These are phyloP conservation scores for Boletus vinaceobasis DNA, from an alignment of 768 basidiomycete genomes.

Conservation along the genomic window DNA sequence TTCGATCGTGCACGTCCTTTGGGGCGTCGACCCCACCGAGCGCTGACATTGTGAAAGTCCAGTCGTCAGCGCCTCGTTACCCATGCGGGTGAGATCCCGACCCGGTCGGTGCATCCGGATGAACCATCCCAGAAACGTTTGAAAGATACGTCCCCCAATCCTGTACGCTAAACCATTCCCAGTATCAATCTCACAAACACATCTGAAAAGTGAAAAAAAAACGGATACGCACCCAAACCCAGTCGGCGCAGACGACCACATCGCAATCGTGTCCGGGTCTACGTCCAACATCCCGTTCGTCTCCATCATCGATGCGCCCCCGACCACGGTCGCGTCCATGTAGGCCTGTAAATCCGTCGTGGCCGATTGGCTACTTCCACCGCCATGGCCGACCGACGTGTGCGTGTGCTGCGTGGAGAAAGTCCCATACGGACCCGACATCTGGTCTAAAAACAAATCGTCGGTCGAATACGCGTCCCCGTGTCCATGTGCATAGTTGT, in stretches of 20 bases:
- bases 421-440: constrained; percentile 9
- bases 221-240: constrained; percentile 53
- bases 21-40: no score
- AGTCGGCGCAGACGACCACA: constrained; percentile 62
- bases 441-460: constrained; percentile 20
- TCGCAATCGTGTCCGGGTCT: constrained; percentile 51
- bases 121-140: constrained; percentile 27
- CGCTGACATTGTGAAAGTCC: no score
- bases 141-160: constrained; percentile 41
- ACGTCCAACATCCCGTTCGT: constrained; percentile 18
- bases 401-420: constrained; percentile 4
- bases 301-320: constrained; percentile 2
- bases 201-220: background rate
- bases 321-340: constrained; percentile 4
- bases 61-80: no score
- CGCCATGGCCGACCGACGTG: background rate
- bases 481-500: background rate
- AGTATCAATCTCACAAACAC: background rate
- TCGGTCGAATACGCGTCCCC: constrained; percentile 18
- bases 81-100: no score
- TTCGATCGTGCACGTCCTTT: background rate
- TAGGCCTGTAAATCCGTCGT: constrained; percentile 13
- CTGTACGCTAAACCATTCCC: constrained; percentile 31
- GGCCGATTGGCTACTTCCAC: background rate
- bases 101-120: constrained; percentile 10